Evolutionary conservation across 2,329 filamentous ascomycete species (phyloP), one percentile per base, ranked within the genome.

Genomic region (Colletotrichum sp.): DNA sequence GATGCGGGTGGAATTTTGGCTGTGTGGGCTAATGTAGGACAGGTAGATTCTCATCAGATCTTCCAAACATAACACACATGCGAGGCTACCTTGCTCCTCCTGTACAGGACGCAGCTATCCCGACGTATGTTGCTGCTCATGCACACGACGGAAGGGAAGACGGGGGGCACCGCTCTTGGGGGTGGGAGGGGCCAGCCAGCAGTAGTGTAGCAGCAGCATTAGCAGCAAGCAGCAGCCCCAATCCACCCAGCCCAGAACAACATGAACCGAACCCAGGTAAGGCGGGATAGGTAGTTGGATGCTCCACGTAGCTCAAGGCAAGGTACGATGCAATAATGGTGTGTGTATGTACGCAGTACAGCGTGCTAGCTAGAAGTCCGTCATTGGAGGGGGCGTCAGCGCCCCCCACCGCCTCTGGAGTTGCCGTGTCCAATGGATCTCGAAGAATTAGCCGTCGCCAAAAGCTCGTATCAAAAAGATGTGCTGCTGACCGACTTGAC

Each of bases 81-180:
- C 71, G 62, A 71, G 72, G 71, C 66, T 71, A 75, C 52, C 30
- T 32, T 55, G 2, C 36, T 63, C 68, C 59, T 52, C 44, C 44
- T 52, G 75, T 68, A 68, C 72, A 68, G 74, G 59, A 65, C 62
- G 75, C 72, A 77, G 71, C 65, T 76, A 66, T 71, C 71, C 75
- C 71, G 65, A 71, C 55, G 55, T 59, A 59, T 24, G 55, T 59
- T 68, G 71, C 57, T 32, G 68, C 55, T 52, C 55, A 76, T 76
- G 74, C 74, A 75, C 74, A 69, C 26, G 74, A 71, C 71, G 75
- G 75, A 74, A 72, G 72, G 71, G 57, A 44, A 44, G 52, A 62
- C 59, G 59, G 69, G 72, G 62, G 60, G 34, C 32, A 66, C 59
- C 62, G 32, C 60, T 24, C 18, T 63, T 55, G 44, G 34, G 32